A percentile compares a stretch with the other conserved stretches of the same genome.
Evolutionary conservation across 129 eudicot species (phyloP).

Genomic region (Chrysanthemum seticuspe): DNA sequence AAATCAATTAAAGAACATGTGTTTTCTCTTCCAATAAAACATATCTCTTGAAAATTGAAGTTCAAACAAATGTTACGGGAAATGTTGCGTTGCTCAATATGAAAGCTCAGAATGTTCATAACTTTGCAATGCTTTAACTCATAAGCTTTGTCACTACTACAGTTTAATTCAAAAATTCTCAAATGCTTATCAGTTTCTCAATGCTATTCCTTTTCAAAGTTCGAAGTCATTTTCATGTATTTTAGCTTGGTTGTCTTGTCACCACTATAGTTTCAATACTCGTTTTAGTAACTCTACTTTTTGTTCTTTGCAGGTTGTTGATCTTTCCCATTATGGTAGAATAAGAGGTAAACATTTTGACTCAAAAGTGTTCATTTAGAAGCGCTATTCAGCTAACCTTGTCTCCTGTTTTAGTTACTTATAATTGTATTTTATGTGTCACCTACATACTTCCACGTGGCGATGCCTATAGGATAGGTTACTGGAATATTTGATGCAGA

Average conservation of each 20-base stretch:
- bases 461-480: conserved; percentile 9
- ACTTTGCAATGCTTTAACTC: neutral
- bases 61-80: conserved; percentile 1
- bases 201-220: no score
- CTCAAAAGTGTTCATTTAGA: conserved; percentile 7
- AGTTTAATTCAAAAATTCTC: no score
- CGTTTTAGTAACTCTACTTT: conserved; percentile 1
- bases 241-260: no score
- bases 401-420: neutral
- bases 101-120: neutral
- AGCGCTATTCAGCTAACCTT: conserved; percentile 1
- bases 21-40: neutral
- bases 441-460: neutral
- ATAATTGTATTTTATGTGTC: neutral
- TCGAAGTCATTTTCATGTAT: no score
- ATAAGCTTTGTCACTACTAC: no score
- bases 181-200: no score
- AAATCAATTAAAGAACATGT: conserved; percentile 1
- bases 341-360: conserved; percentile 62
- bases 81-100: neutral
- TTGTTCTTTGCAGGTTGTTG: conserved; percentile 54
- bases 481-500: neutral
- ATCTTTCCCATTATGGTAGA: conserved; percentile 80
- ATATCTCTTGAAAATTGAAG: neutral
- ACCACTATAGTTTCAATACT: no score